Conservation (phyloP, 768 basidiomycete genomes). For the Mycena belliarum region DNA sequence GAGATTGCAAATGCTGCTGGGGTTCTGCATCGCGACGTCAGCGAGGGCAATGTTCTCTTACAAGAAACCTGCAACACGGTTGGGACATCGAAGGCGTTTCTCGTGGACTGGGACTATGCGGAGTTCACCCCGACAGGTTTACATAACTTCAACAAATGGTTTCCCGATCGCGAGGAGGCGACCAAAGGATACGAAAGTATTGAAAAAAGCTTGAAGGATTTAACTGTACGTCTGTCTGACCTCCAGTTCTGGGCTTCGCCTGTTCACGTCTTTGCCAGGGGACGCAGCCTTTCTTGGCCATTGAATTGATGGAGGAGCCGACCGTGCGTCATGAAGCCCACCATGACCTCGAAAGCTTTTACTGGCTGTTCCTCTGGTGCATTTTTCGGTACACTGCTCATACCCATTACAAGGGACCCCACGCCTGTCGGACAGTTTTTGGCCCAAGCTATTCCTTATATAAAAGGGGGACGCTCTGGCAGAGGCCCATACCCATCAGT, state of each 20-base stretch:
- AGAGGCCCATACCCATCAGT: no score
- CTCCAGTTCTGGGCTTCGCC: background rate
- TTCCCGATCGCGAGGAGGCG: background rate
- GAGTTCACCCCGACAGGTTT: background rate
- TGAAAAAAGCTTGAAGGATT: background rate
- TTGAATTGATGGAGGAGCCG: background rate
- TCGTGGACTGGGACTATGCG: conserved; percentile 5
- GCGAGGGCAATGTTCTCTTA: conserved; percentile 16
- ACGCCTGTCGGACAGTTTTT: no score
- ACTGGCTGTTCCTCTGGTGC: no score
- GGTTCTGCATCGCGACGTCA: conserved; percentile 14
- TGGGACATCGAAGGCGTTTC: background rate
- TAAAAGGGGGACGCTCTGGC: no score
- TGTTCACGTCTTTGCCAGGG: background rate
- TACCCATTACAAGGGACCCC: no score
- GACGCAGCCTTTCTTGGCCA: background rate
- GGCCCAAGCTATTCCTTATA: no score
- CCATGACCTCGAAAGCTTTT: no score
- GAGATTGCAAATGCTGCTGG: conserved; percentile 3
- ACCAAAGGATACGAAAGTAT: background rate
- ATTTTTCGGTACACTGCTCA: no score
- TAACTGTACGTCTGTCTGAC: conserved; percentile 4
- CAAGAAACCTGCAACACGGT: background rate
- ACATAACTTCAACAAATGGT: background rate
- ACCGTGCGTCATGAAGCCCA: no score